These are phyloP conservation scores for Psidium friedrichsthalianum DNA, from an alignment of 345 rosid species.

Conservation along the genomic window DNA sequence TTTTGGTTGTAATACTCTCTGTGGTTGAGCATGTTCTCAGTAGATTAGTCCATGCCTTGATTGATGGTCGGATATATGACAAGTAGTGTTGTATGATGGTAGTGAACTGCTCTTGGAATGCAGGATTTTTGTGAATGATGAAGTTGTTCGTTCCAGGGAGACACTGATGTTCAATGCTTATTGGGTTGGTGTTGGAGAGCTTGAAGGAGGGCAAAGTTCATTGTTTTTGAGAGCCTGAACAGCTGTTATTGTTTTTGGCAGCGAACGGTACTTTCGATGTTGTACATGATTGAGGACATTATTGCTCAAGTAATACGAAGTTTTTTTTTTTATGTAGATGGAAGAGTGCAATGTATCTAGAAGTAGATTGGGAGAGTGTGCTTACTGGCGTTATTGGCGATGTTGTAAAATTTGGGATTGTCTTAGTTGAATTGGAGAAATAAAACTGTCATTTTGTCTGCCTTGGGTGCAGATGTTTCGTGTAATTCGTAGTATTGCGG, in stretches of 20 bases:
- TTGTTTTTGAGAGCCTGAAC: too few species aligned
- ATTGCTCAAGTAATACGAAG: not conserved
- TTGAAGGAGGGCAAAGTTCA: too few species aligned
- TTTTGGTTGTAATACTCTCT: too few species aligned
- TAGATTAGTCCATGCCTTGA: not conserved
- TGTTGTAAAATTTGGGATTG: not conserved
- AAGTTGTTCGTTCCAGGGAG: constrained; percentile 40
- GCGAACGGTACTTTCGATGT: not conserved
- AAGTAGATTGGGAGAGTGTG: not conserved
- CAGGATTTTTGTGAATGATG: constrained; percentile 46
- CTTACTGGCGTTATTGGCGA: not conserved
- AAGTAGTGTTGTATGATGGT: constrained; percentile 65
- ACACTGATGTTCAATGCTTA: constrained; percentile 47
- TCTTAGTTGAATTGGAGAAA: not conserved
- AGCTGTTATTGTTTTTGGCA: too few species aligned
- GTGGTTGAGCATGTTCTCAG: not conserved
- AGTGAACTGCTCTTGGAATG: constrained; percentile 53
- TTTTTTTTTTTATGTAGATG: not conserved
- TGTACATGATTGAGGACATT: not conserved
- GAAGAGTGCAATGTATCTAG: not conserved
- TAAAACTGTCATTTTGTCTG: not conserved
- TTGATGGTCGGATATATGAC: not conserved
- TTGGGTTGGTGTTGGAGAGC: too few species aligned
- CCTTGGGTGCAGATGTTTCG: not conserved
- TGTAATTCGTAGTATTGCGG: not conserved